phyloP scores from a whole-genome alignment of 805 yeast genomes.

The Huiozyma sinensis region DNA sequence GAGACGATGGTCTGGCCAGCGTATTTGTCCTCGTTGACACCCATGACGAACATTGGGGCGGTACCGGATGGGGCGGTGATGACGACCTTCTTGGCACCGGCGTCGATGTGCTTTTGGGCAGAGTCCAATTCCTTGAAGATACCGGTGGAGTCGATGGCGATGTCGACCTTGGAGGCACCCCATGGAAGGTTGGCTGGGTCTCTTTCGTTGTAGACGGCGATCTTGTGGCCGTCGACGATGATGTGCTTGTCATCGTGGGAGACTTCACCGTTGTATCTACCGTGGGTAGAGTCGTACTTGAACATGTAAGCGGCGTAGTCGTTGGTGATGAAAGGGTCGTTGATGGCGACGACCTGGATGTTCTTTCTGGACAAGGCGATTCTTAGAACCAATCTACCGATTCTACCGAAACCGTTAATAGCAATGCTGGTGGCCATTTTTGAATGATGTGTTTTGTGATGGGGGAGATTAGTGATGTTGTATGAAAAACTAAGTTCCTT shows the following conservation, averaged over 20 bases:
- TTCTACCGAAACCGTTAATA: constrained; percentile 67
- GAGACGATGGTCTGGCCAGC: constrained; percentile 49
- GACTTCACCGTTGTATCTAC: constrained; percentile 50
- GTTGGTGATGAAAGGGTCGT: constrained; percentile 58
- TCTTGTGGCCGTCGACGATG: constrained; percentile 41
- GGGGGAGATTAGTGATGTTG: constrained; percentile 1
- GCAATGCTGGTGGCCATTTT: constrained; percentile 35
- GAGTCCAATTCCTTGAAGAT: constrained; percentile 56
- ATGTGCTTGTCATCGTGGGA: constrained; percentile 40
- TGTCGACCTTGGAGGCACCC: constrained; percentile 52
- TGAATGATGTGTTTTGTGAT: constrained; percentile 2
- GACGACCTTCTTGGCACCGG: constrained; percentile 65
- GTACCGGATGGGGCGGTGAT: constrained; percentile 64
- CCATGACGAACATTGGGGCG: constrained; percentile 66
- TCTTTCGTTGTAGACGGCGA: constrained; percentile 49
- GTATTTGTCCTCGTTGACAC: constrained; percentile 57
- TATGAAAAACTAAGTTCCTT: constrained; percentile 9
- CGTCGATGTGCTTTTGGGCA: constrained; percentile 59
- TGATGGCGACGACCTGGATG: constrained; percentile 53
- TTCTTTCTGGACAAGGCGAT: constrained; percentile 42
- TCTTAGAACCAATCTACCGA: constrained; percentile 60
- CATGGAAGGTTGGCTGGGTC: constrained; percentile 62
- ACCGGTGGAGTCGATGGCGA: constrained; percentile 64
- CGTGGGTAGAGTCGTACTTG: constrained; percentile 68
- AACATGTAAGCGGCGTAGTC: constrained; percentile 67